These are phyloP conservation scores for Gryganskiella cystojenkinii DNA, from an alignment of 192 early-diverging fungal species.

Conservation along the genomic window DNA sequence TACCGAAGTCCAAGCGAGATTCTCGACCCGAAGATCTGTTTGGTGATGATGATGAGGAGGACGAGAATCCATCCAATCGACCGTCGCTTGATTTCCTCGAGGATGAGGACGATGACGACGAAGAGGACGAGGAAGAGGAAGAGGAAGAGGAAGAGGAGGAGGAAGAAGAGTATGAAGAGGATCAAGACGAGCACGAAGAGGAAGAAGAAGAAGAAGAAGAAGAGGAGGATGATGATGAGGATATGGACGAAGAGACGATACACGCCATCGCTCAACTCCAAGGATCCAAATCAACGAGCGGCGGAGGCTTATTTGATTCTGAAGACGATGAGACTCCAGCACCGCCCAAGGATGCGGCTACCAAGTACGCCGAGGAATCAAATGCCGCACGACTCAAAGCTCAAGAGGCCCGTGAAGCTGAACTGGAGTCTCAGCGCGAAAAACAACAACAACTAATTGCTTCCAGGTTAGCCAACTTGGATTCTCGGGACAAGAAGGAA, in stretches of 20 bases:
- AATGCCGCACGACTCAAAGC: conserved; percentile 45
- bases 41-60: conserved; percentile 33
- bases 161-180: conserved; percentile 8
- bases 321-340: conserved; percentile 17
- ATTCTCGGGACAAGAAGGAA: conserved; percentile 44
- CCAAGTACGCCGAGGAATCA: conserved; percentile 37
- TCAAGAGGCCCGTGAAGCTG: conserved; percentile 33
- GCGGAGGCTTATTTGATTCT: conserved; percentile 43
- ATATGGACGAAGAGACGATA: conserved; percentile 44
- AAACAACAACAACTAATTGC: conserved; percentile 45
- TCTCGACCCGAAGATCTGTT: conserved; percentile 42
- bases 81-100: conserved; percentile 41
- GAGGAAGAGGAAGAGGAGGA: conserved; percentile 30
- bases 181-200: conserved; percentile 20
- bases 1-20: conserved; percentile 28
- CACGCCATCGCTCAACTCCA: conserved; percentile 38
- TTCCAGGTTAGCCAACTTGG: conserved; percentile 45
- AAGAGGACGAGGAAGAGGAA: conserved; percentile 26
- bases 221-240: conserved; percentile 33
- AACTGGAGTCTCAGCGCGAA: conserved; percentile 22
- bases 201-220: conserved; percentile 38
- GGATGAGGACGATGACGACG: conserved; percentile 32
- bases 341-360: background rate
- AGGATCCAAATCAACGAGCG: conserved; percentile 9
- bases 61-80: conserved; percentile 4